Evolutionary conservation across 441 rosid genomes (phyloP), one percentile per base, ranked within the genome.

Genomic region (Melastoma candidum): DNA sequence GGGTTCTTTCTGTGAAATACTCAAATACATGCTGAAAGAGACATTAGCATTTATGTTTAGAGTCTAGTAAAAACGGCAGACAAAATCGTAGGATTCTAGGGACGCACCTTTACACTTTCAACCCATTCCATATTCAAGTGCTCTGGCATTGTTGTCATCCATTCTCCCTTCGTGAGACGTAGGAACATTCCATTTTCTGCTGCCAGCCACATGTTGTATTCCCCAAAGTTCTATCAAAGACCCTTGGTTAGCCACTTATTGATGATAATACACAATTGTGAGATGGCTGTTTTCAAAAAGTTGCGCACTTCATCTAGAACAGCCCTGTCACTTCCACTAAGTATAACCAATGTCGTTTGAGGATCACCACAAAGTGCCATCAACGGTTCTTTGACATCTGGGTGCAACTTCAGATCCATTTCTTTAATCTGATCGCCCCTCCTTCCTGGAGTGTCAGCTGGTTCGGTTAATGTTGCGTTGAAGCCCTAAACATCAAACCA

Each of bases 71-170:
- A 53, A 53, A 58, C 46, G n/a, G 17, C 26, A 9, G 39, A 47
- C 53, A 43, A 44, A 51, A 49, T 17, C 22, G 7, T 13, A 17
- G 51, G 57, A 13, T 53, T 46, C 48, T 53, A 27, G 32, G 46
- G 44, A 63, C 41, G 71, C 57, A 92, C 97, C 95, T 89, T 83
- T 57, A 93, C 90, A 47, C 97, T 86, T 72, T 93, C 99, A 51
- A 89, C 90, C 99, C 99, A 93, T 66, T 93, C 99, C 96, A 93
- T 84, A 72, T 93, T 93, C 58, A 79, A 74, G 65, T 83, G 97
- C 58, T 93, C 99, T 1, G 99, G 97, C 99, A 93, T 89, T 69
- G 99, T 87, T 52, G 99, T 93, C 99, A 89, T 93, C 99, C 99
- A 93, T 10, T 77, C 75, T 57, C 95, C 95, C 43, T 68, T 76